phyloP scores from a whole-genome alignment of 305 asterid genomes.

The Euphrasia arctica region DNA sequence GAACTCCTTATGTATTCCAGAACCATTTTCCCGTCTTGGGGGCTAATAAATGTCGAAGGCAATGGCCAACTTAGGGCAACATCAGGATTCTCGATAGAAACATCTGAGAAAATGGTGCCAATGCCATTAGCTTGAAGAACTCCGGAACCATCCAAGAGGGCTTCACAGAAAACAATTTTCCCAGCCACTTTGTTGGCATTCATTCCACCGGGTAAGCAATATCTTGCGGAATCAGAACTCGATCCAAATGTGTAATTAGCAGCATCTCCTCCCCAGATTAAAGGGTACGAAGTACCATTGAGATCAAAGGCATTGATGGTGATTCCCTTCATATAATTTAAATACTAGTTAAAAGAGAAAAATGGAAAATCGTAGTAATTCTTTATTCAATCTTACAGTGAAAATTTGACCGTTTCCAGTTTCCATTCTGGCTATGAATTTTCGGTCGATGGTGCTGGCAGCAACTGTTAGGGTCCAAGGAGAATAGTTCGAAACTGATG shows the following conservation, averaged over 20 bases:
- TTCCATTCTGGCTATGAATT: slow-evolving; percentile 37
- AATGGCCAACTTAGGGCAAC: slow-evolving; percentile 50
- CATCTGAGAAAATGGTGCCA: slow-evolving; percentile 42
- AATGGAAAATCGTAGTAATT: neutral
- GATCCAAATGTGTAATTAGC: slow-evolving; percentile 44
- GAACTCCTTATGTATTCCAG: slow-evolving; percentile 41
- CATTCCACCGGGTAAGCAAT: slow-evolving; percentile 31
- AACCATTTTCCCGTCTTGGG: slow-evolving; percentile 36
- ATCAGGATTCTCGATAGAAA: slow-evolving; percentile 26
- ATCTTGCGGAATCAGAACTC: slow-evolving; percentile 22
- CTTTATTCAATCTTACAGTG: slow-evolving; percentile 32
- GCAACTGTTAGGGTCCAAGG: slow-evolving; percentile 70
- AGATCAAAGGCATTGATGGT: slow-evolving; percentile 42
- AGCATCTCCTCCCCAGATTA: slow-evolving; percentile 61
- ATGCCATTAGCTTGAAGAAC: slow-evolving; percentile 35
- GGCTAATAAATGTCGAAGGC: slow-evolving; percentile 42
- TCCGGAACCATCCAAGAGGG: slow-evolving; percentile 39
- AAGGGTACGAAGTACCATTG: slow-evolving; percentile 40
- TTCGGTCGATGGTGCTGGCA: slow-evolving; percentile 53
- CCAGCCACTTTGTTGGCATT: slow-evolving; percentile 36
- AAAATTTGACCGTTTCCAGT: slow-evolving; percentile 50
- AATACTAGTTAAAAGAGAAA: neutral
- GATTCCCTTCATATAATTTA: slow-evolving; percentile 28
- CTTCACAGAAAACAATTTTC: slow-evolving; percentile 48
- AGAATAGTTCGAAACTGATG: slow-evolving; percentile 35